Base-by-base conservation (phyloP, 2,329 filamentous ascomycete species). In the Boeremia lycopersici region DNA sequence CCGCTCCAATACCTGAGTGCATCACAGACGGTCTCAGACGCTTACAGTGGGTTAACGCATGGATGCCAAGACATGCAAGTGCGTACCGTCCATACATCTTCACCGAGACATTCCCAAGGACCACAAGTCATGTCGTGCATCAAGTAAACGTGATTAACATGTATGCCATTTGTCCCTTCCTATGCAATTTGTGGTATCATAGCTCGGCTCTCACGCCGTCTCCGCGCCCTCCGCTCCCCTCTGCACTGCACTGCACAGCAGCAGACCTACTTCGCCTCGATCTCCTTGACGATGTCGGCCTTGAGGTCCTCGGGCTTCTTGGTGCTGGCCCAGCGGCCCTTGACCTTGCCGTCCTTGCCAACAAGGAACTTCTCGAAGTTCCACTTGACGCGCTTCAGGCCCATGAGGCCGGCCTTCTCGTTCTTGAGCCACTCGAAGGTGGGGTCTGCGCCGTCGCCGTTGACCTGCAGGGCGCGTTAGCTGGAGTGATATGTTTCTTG, bases 361-460 rank as follows among this genome's bases (percentile, higher is more conserved):
- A 99, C 81, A 61, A 99, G 80, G 79, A 97, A 99, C 85, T 99
- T 99, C 78, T 99, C 95, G 81, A 98, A 99, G 80, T 99, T 99
- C 95, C 95, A 99, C 89, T 98, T 97, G 69, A 99, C 83, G 59
- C 88, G 79, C 87, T 96, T 93, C 72, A 98, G 75, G 17, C 95
- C 95, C 79, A 98, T 79, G 51, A 97, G 71, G 19, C 95, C 93
- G 0, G 93, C 84, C 81, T 91, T 89, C 76, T 84, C 78, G 53
- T 76, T 77, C 81, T 88, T 88, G 77, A 88, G 74, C 84, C 84
- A 99, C 73, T 89, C 83, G 76, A 84, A 98, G 33, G 96, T 77
- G 1, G 93, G 92, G 67, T 86, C 86, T 42, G 92, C 89, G 28
- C 86, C 81, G 67, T 89, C 86, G 69, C 95, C 95, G 75, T 99